Conservation (phyloP, 192 early-diverging fungal species). For the Linnemannia zychae region DNA sequence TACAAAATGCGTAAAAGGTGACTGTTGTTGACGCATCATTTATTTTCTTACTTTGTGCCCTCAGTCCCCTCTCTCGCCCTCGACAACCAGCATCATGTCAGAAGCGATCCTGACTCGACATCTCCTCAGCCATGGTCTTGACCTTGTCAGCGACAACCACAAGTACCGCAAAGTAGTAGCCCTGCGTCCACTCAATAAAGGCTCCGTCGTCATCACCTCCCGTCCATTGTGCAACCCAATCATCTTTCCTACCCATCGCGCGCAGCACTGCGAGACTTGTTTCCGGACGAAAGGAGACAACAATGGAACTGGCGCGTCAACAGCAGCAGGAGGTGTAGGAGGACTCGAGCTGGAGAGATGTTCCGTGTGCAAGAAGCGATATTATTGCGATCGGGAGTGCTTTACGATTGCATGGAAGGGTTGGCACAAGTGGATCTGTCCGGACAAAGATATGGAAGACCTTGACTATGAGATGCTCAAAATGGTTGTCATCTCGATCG, state of each 20-base stretch:
- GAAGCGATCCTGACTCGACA: slow-evolving; percentile 4
- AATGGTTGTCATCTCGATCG: slow-evolving; percentile 56
- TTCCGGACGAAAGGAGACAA: slow-evolving; percentile 1
- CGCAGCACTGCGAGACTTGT: slow-evolving; percentile 34
- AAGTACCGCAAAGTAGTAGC: slow-evolving; percentile 56
- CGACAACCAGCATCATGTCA: slow-evolving; percentile 1
- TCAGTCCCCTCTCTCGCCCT: too few species aligned
- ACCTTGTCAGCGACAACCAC: slow-evolving; percentile 33
- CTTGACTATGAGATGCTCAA: slow-evolving; percentile 64
- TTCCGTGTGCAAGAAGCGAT: slow-evolving; percentile 53
- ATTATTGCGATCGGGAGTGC: slow-evolving; percentile 42
- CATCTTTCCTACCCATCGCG: slow-evolving; percentile 56
- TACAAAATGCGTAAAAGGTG: too few species aligned
- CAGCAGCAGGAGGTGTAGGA: neutral
- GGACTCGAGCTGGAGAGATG: slow-evolving; percentile 37
- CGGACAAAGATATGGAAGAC: slow-evolving; percentile 39
- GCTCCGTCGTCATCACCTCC: slow-evolving; percentile 55
- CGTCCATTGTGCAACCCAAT: slow-evolving; percentile 52
- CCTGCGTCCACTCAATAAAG: slow-evolving; percentile 31
- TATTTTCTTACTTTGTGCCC: too few species aligned
- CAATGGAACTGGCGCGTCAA: neutral
- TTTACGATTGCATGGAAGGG: slow-evolving; percentile 50
- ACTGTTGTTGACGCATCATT: too few species aligned
- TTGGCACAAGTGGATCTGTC: slow-evolving; percentile 52
- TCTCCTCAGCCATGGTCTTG: slow-evolving; percentile 39